Percentiles rank a stretch among this genome's conserved stretches.
phyloP scores from a whole-genome alignment of 352 stramenopile genomes.

The Pythium aquatile region DNA sequence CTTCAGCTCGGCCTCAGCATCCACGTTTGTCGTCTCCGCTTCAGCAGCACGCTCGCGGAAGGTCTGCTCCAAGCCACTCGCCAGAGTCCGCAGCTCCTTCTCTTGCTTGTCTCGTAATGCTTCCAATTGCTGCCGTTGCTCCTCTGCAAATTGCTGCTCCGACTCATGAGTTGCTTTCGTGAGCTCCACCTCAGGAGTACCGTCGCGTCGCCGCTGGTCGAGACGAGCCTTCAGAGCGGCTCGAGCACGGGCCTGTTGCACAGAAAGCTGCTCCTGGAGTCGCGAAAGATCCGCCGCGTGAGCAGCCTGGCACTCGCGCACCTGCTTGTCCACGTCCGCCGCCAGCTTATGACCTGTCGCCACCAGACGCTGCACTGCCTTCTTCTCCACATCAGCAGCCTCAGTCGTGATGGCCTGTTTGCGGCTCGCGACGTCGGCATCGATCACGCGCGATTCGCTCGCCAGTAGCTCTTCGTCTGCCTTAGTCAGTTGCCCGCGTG shows the following conservation, averaged over 20 bases:
- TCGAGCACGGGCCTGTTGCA: not conserved
- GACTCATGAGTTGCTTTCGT: not conserved
- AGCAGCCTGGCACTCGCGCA: not conserved
- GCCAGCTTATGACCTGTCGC: not conserved
- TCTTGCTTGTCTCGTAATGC: not conserved
- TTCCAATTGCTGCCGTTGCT: not conserved
- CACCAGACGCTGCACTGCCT: not conserved
- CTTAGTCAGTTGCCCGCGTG: not conserved
- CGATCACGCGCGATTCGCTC: not conserved
- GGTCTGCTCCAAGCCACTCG: not conserved
- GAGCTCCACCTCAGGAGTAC: not conserved
- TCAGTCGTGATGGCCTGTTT: not conserved
- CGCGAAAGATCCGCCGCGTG: constrained; percentile 2
- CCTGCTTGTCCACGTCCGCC: not conserved
- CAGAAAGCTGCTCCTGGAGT: not conserved
- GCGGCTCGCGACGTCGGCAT: not conserved
- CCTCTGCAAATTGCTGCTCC: not conserved
- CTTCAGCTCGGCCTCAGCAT: not conserved
- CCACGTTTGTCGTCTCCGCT: not conserved
- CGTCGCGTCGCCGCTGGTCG: not conserved
- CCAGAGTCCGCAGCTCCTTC: not conserved
- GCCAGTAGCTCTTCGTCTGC: constrained; percentile 7
- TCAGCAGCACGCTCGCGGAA: not conserved
- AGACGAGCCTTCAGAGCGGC: constrained; percentile 5
- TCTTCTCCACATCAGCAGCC: not conserved